Conservation (phyloP, 495 filamentous ascomycete genomes). For the Penicillium ochrochloron region DNA sequence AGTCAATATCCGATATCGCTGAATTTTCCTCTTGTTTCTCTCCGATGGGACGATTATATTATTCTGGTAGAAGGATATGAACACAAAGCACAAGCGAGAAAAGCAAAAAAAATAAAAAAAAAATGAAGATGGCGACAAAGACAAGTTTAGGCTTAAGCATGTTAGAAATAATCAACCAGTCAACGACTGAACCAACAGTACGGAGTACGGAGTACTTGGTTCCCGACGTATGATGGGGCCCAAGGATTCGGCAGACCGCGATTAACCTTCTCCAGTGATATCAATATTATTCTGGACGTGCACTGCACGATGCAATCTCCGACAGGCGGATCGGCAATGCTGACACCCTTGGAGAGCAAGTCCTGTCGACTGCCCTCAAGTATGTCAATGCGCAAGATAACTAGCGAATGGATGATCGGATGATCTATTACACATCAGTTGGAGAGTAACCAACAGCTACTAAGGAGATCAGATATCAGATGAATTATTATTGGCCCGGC, state of each 20-base stretch:
- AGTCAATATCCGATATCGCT: neutral
- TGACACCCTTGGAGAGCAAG: neutral
- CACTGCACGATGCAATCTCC: neutral
- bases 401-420: neutral
- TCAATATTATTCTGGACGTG: neutral
- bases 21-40: neutral
- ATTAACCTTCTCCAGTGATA: slow-evolving; percentile 1
- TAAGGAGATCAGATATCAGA: neutral
- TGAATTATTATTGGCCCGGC: slow-evolving; percentile 10
- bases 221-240: neutral
- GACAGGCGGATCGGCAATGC: slow-evolving; percentile 2
- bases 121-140: neutral
- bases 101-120: neutral
- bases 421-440: neutral
- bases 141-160: neutral
- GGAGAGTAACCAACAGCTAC: neutral
- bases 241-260: neutral
- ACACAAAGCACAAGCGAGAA: neutral
- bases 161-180: neutral
- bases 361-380: neutral
- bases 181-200: neutral
- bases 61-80: neutral
- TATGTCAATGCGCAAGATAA: neutral
- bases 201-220: neutral
- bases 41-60: neutral